Evolutionary conservation across 805 yeast species (phyloP), one percentile per base, ranked within the genome.

Genomic region (Saturnispora kantuleensis): DNA sequence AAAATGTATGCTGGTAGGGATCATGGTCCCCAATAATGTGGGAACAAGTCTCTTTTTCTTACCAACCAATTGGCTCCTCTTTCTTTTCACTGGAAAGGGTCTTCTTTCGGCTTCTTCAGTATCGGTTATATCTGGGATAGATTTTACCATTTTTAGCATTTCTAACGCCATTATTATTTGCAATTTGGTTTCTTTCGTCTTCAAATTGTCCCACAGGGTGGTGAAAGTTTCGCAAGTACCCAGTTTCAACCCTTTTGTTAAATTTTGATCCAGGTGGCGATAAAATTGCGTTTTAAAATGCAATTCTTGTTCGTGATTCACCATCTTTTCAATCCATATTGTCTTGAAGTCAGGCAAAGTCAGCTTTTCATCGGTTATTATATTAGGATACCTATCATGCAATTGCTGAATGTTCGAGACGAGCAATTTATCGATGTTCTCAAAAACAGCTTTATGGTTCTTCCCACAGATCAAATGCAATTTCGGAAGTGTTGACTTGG

Each of bases 41-140:
- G 67, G 66, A 3, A 63, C 55, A 7, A 62, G 46, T 30, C 64
- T 46, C 42, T 58, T 59, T 37, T 58, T 61, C 15, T 61, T 53
- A 4, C 64, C 64, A 5, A 61, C 64, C 7, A 50, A 35, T 15
- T 28, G 10, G 13, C 29, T 38, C 10, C 37, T 13, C 32, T 33
- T 43, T 35, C 31, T 41, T 11, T 39, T 39, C 12, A 29, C 34
- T 6, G 39, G 47, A 10, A 31, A 39, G 13, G 26, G 30, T 9
- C 9, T 39, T 10, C 39, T 21, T 28, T 32, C 11, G 4, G 4
- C 5, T 11, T 35, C 13, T n/a, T 7, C 3, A 10, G 16, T 15
- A 12, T 13, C 18, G 8, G 26, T 15, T 2, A 29, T 35, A 10
- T 12, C 41, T 15, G 48, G 41, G 10, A 8, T 16, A 18, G 11